Conservation (phyloP, 2,329 filamentous ascomycete species). For the Didymella pinodella region DNA sequence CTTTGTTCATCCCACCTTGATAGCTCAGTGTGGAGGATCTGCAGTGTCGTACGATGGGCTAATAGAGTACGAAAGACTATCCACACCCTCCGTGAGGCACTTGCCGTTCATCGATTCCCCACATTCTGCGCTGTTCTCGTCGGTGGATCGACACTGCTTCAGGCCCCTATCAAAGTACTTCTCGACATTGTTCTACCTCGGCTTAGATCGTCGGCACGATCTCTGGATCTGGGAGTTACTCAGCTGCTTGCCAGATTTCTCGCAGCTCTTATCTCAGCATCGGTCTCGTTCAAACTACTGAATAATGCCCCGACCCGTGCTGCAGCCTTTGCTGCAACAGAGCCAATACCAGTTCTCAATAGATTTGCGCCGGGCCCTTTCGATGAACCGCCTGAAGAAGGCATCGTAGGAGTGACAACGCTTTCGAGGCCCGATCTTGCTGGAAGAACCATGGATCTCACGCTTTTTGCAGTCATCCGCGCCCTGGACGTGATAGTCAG, state of each 20-base stretch:
- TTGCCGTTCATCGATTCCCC: constrained; percentile 59
- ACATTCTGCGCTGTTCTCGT: constrained; percentile 61
- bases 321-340: not conserved
- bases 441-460: constrained; percentile 81
- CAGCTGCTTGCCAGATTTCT: constrained; percentile 50
- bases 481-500: constrained; percentile 73
- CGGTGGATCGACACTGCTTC: constrained; percentile 60
- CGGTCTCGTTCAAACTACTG: constrained; percentile 58
- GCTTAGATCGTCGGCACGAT: constrained; percentile 23
- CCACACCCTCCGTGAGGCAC: constrained; percentile 49
- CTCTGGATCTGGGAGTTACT: constrained; percentile 1
- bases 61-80: constrained; percentile 15
- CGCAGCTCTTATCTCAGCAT: constrained; percentile 59
- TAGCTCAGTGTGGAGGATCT: not conserved
- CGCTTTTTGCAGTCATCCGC: constrained; percentile 76
- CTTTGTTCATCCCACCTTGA: not conserved
- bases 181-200: constrained; percentile 17
- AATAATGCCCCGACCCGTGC: constrained; percentile 50
- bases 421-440: constrained; percentile 54
- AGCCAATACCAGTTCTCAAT: constrained; percentile 15
- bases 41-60: not conserved
- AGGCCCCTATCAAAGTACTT: constrained; percentile 40
- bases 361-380: constrained; percentile 33
- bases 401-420: constrained; percentile 20
- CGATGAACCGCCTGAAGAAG: constrained; percentile 36